Evolutionary conservation across 2,329 filamentous ascomycete species (phyloP).

Genomic region (Rutstroemia sp.): DNA sequence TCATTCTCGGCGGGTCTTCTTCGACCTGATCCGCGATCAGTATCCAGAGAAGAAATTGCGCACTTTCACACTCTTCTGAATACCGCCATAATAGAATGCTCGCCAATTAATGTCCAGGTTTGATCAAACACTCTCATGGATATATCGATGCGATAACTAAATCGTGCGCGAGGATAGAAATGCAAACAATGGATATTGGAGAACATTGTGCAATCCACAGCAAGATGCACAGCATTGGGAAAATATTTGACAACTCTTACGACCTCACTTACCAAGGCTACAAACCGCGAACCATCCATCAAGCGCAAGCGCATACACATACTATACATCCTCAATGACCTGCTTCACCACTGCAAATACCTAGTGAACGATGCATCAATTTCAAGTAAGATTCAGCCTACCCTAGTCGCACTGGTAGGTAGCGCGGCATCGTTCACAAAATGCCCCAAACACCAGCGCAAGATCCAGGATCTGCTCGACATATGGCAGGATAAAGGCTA

Average conservation of each 20-base stretch:
- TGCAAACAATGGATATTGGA: slow-evolving; percentile 81
- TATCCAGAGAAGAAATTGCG: slow-evolving; percentile 62
- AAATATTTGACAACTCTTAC: slow-evolving; percentile 70
- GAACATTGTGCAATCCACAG: slow-evolving; percentile 60
- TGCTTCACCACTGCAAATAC: slow-evolving; percentile 61
- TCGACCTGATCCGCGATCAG: slow-evolving; percentile 63
- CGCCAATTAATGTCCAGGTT: slow-evolving; percentile 82
- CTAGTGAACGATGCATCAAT: slow-evolving; percentile 43
- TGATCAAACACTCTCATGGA: slow-evolving; percentile 35
- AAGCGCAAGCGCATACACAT: slow-evolving; percentile 67
- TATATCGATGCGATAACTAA: slow-evolving; percentile 31
- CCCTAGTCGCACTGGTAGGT: slow-evolving; percentile 55
- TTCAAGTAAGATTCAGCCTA: slow-evolving; percentile 47
- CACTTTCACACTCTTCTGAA: slow-evolving; percentile 61
- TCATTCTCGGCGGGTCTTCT: slow-evolving; percentile 68
- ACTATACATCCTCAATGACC: slow-evolving; percentile 71
- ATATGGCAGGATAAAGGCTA: slow-evolving; percentile 66
- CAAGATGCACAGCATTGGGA: slow-evolving; percentile 59
- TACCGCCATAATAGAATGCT: slow-evolving; percentile 61
- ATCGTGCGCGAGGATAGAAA: slow-evolving; percentile 51
- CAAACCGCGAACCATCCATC: slow-evolving; percentile 41
- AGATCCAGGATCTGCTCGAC: slow-evolving; percentile 55
- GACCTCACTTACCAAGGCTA: slow-evolving; percentile 43
- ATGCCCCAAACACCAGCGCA: slow-evolving; percentile 57
- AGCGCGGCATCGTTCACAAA: slow-evolving; percentile 49